These are phyloP conservation scores for Delitschia confertaspora DNA, from an alignment of 495 filamentous ascomycete genomes.

Conservation along the genomic window DNA sequence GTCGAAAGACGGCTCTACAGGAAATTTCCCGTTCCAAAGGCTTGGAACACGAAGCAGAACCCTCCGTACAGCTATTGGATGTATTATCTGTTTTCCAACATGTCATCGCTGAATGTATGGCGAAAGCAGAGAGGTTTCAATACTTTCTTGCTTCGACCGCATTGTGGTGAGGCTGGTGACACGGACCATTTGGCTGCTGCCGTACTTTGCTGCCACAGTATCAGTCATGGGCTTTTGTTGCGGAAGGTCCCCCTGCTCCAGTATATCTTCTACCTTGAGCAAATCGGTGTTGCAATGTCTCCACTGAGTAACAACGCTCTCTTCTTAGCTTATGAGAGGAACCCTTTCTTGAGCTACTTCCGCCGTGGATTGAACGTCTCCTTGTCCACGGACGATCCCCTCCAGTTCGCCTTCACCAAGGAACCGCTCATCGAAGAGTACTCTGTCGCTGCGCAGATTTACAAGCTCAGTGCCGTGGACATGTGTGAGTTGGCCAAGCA, in stretches of 20 bases:
- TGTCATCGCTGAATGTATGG: constrained; percentile 85
- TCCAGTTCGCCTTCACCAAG: constrained; percentile 98
- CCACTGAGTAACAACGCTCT: constrained; percentile 95
- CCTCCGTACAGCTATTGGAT: constrained; percentile 99
- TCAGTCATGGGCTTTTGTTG: constrained; percentile 87
- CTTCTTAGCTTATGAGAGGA: constrained; percentile 94
- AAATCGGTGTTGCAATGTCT: constrained; percentile 98
- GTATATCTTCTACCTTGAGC: constrained; percentile 95
- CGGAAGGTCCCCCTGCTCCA: constrained; percentile 91
- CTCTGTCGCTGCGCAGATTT: constrained; percentile 94
- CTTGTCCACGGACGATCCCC: constrained; percentile 89
- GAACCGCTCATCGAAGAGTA: constrained; percentile 98
- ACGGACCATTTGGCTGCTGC: constrained; percentile 92
- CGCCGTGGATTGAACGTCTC: constrained; percentile 90
- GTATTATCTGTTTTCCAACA: constrained; percentile 93
- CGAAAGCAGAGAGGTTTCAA: constrained; percentile 88
- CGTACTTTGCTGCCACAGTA: constrained; percentile 90
- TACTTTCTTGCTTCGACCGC: constrained; percentile 85
- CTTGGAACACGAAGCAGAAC: constrained; percentile 87
- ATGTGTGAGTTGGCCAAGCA: constrained; percentile 98
- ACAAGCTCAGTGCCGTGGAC: constrained; percentile 92
- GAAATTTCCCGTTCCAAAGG: constrained; percentile 83
- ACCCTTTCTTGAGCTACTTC: constrained; percentile 92
- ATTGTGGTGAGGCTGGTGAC: constrained; percentile 95
- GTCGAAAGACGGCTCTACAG: constrained; percentile 79